phyloP scores from a whole-genome alignment of 306 rosid genomes.

The Pyrus pyrifolia region DNA sequence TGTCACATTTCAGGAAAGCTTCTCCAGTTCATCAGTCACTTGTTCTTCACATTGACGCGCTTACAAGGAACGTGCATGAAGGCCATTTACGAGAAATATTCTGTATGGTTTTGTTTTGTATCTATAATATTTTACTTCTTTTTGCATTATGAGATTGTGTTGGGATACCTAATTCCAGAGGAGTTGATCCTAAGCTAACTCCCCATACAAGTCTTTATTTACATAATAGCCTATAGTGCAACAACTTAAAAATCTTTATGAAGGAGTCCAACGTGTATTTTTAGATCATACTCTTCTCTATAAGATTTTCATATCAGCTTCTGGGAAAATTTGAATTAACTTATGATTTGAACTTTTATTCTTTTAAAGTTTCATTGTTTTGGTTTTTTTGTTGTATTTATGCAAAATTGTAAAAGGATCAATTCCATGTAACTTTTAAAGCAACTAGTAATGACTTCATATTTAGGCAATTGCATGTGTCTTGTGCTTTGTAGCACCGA shows the following conservation, averaged over 20 bases:
- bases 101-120: constrained; percentile 39
- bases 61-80: constrained; percentile 93
- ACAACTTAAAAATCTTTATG: not conserved
- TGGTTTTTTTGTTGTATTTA: not conserved
- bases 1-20: constrained; percentile 55
- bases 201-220: not conserved
- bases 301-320: not conserved
- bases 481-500: not conserved
- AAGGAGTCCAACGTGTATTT: not conserved
- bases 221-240: not conserved
- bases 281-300: not conserved
- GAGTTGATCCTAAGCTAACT: not conserved
- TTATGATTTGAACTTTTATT: not conserved
- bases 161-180: not conserved
- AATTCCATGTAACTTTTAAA: not conserved
- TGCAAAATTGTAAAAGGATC: not conserved
- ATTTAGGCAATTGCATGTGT: not conserved
- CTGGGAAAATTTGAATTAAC: not conserved
- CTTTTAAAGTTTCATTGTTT: not conserved
- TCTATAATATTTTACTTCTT: not conserved
- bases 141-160: not conserved
- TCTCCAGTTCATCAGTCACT: constrained; percentile 83
- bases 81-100: constrained; percentile 92
- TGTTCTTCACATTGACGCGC: constrained; percentile 78
- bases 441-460: not conserved